These are phyloP conservation scores for Teratosphaeria nubilosa DNA, from an alignment of 2,329 filamentous ascomycete species.

Conservation along the genomic window DNA sequence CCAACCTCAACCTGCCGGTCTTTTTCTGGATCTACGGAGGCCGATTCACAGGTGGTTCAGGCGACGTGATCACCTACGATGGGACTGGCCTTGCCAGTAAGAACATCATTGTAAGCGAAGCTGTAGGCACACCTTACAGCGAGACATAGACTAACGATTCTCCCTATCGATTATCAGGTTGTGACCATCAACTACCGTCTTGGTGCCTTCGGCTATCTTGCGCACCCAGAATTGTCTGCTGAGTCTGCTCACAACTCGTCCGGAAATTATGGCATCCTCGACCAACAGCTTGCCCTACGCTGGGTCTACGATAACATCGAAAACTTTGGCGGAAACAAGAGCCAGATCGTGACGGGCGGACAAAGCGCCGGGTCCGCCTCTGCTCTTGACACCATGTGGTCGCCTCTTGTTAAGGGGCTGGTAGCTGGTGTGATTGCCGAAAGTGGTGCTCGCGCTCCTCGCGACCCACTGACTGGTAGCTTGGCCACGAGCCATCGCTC, in stretches of 20 bases:
- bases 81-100: constrained; percentile 32
- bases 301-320: not conserved
- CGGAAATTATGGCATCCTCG: not conserved
- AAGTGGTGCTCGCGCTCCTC: not conserved
- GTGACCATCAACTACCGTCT: constrained; percentile 55
- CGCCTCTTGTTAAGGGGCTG: not conserved
- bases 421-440: not conserved
- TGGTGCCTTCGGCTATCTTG: constrained; percentile 45
- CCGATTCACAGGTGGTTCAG: constrained; percentile 31
- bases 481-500: not conserved
- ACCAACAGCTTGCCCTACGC: not conserved
- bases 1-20: constrained; percentile 31
- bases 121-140: too few species aligned
- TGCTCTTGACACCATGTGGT: not conserved
- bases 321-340: not conserved
- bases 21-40: constrained; percentile 41
- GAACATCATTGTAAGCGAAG: constrained; percentile 30
- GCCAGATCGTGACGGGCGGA: not conserved
- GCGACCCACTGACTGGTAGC: not conserved
- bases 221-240: constrained; percentile 5
- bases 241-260: not conserved
- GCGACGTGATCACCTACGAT: constrained; percentile 36
- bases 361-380: not conserved
- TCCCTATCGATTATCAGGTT: too few species aligned
- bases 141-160: too few species aligned